A percentile compares a stretch with the other conserved stretches of the same genome.
Evolutionary conservation across 495 filamentous ascomycete genomes (phyloP).

Genomic region (Podospora didyma): DNA sequence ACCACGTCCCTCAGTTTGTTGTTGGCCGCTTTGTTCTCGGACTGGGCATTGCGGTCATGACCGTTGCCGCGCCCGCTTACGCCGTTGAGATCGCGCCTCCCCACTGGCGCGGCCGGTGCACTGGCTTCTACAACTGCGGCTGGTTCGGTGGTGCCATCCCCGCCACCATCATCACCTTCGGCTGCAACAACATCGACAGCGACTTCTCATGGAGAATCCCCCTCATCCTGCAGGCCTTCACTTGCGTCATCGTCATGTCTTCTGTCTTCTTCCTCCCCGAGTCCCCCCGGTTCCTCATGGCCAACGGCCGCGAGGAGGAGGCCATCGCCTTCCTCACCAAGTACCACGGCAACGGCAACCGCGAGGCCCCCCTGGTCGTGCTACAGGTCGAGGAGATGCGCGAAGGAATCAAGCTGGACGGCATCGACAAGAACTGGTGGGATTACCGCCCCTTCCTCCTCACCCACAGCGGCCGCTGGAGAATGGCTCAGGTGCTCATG

Average conservation of each 20-base stretch:
- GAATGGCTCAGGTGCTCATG: conserved; percentile 45
- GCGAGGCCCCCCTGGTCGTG: conserved; percentile 48
- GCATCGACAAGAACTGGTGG: conserved; percentile 49
- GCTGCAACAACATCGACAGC: conserved; percentile 36
- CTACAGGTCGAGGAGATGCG: conserved; percentile 57
- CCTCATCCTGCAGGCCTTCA: conserved; percentile 40
- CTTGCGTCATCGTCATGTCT: conserved; percentile 45
- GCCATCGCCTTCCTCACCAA: conserved; percentile 52
- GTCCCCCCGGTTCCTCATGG: conserved; percentile 59
- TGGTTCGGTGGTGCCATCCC: conserved; percentile 50
- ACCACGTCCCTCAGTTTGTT: conserved; percentile 39
- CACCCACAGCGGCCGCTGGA: conserved; percentile 44
- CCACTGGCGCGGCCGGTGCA: conserved; percentile 46
- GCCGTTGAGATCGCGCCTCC: conserved; percentile 46
- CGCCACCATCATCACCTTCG: conserved; percentile 42
- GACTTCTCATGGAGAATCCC: conserved; percentile 45
- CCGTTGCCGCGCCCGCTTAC: conserved; percentile 45
- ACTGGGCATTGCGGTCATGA: conserved; percentile 47
- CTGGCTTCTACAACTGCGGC: conserved; percentile 50
- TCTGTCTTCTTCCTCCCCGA: conserved; percentile 60
- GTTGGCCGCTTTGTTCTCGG: conserved; percentile 50
- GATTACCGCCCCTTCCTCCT: conserved; percentile 41
- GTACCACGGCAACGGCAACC: conserved; percentile 56
- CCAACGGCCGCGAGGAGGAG: conserved; percentile 48
- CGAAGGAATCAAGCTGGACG: conserved; percentile 52